Percentiles rank a stretch among this genome's conserved stretches.
phyloP scores from a whole-genome alignment of 306 rosid species.

The Fragaria iinumae region DNA sequence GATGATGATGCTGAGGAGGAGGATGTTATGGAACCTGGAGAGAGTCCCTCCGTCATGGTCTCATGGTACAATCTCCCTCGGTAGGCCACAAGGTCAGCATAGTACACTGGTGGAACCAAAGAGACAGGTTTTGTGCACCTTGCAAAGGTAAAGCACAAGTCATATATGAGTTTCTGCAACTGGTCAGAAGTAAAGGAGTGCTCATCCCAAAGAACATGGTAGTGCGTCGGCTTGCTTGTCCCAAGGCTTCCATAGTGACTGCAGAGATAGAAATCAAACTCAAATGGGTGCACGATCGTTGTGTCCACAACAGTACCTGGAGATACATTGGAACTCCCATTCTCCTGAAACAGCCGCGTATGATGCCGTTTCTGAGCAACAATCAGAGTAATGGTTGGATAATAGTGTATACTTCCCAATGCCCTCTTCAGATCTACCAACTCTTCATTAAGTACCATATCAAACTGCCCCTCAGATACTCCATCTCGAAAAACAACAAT shows the following conservation, averaged over 20 bases:
- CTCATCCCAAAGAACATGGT: constrained; percentile 80
- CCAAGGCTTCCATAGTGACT: constrained; percentile 73
- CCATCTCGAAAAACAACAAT: constrained; percentile 76
- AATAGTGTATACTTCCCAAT: constrained; percentile 31
- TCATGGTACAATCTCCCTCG: constrained; percentile 72
- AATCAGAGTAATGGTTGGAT: constrained; percentile 60
- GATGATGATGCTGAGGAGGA: constrained; percentile 26
- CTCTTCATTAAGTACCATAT: constrained; percentile 86
- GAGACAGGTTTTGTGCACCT: constrained; percentile 87
- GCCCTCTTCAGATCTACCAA: constrained; percentile 48
- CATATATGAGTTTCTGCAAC: constrained; percentile 65
- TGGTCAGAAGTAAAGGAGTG: constrained; percentile 62
- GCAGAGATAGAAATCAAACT: constrained; percentile 75
- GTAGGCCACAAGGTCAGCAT: constrained; percentile 83
- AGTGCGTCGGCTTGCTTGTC: constrained; percentile 84
- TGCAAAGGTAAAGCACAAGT: constrained; percentile 77
- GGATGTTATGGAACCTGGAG: constrained; percentile 33
- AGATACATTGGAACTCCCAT: constrained; percentile 46
- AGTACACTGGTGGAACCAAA: constrained; percentile 74
- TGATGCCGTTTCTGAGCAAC: constrained; percentile 80
- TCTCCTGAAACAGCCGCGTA: constrained; percentile 59
- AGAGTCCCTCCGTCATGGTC: constrained; percentile 35
- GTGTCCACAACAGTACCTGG: constrained; percentile 84
- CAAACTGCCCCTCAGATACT: constrained; percentile 74
- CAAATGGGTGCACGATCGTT: constrained; percentile 58